Evolutionary conservation across 2,329 filamentous ascomycete species (phyloP), one percentile per base, ranked within the genome.

Genomic region (Fusarium incarnatum): DNA sequence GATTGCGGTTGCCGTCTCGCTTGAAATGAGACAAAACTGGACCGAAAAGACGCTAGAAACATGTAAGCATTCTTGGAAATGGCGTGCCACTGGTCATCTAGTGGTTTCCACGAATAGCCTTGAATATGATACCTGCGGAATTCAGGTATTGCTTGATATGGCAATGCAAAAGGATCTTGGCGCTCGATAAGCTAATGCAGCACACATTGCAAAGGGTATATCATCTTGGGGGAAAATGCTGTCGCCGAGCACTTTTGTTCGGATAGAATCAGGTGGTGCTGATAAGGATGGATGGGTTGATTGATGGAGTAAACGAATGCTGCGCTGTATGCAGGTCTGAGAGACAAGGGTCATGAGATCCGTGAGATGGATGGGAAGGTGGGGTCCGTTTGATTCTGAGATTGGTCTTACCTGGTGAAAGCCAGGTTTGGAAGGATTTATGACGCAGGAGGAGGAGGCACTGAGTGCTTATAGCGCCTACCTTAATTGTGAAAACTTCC

Each of bases 231-330:
- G 10, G 18, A 37, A 37, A 32, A 55, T 60, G 34, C 49, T 50
- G 56, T 27, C 27, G 57, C 37, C 54, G 56, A 57, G 68, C 41
- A 70, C 68, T 68, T 70, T 68, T 70, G 68, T 61, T 41, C 22
- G 46, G 23, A 55, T 53, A 42, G 41, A 18, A 40, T 59, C 44
- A 59, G 46, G 50, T 15, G 47, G n/a, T 65, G 45, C 49, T 69
- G 68, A 71, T 71, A 71, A 59, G 55, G 52, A 47, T 42, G 30
- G 50, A 52, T 56, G 52, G 62, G 40, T 45, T 67, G 56, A 60
- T 56, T 60, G 41, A 44, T 34, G 54, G 48, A 56, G 54, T 48
- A 53, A 45, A 42, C 66, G 60, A 64, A 48, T 60, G 49, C 42
- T 49, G 50, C 34, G 30, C 23, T 48, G 60, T 45, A 64, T 56